Percentiles rank a stretch among this genome's conserved stretches.
phyloP scores from a whole-genome alignment of 1,139 yeast species.

The Kodamaea arcana region DNA sequence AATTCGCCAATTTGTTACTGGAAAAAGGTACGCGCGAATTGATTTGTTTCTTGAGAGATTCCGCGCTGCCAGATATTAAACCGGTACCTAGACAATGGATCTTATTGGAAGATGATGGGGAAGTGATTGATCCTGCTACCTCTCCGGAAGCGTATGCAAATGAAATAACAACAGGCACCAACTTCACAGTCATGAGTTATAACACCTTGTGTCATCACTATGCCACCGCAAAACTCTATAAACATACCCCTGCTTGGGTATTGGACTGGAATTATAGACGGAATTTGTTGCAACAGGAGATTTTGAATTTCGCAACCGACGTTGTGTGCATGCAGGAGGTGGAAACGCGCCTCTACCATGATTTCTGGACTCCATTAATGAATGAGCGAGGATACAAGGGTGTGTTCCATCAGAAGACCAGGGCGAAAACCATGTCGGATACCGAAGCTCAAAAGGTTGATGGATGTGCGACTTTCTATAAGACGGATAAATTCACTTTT shows the following conservation, averaged over 20 bases:
- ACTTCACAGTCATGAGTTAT: slow-evolving; percentile 79
- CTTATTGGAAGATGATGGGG: slow-evolving; percentile 72
- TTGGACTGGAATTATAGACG: slow-evolving; percentile 91
- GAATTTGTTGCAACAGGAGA: slow-evolving; percentile 68
- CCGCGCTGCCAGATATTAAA: slow-evolving; percentile 61
- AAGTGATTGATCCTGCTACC: slow-evolving; percentile 41
- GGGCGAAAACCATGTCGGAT: slow-evolving; percentile 89
- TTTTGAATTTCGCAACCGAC: slow-evolving; percentile 63
- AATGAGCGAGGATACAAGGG: slow-evolving; percentile 75
- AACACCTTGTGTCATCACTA: slow-evolving; percentile 93
- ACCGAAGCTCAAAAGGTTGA: slow-evolving; percentile 86
- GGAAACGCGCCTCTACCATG: slow-evolving; percentile 81
- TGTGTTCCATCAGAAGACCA: slow-evolving; percentile 77
- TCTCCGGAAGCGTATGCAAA: slow-evolving; percentile 31
- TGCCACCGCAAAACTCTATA: slow-evolving; percentile 89
- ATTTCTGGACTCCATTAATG: slow-evolving; percentile 79
- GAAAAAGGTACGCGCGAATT: slow-evolving; percentile 85
- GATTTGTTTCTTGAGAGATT: slow-evolving; percentile 75
- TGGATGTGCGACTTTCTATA: slow-evolving; percentile 93
- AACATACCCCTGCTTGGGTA: slow-evolving; percentile 97
- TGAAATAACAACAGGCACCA: slow-evolving; percentile 20
- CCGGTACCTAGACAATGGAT: slow-evolving; percentile 83
- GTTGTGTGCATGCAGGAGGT: slow-evolving; percentile 93
- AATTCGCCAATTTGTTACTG: slow-evolving; percentile 62
- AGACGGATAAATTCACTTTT: slow-evolving; percentile 62